Evolutionary conservation across 1,139 yeast species (phyloP).

Genomic region (Suhomyces anneliseae): DNA sequence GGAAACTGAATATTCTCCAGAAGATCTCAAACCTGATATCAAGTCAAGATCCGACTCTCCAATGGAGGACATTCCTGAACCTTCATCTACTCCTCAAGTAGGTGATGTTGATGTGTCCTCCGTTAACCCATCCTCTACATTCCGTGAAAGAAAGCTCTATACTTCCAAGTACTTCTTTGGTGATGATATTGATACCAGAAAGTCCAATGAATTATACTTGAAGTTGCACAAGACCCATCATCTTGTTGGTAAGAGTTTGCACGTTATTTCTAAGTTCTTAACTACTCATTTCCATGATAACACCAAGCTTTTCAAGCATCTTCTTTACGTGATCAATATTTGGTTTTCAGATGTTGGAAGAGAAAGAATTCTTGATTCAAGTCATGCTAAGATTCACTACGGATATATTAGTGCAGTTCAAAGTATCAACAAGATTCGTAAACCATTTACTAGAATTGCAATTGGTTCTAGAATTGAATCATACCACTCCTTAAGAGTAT

Average conservation of each 20-base stretch:
- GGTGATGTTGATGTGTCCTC: conserved; percentile 46
- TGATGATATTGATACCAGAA: conserved; percentile 47
- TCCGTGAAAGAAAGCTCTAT: conserved; percentile 60
- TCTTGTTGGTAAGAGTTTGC: conserved; percentile 67
- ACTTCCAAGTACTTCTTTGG: conserved; percentile 59
- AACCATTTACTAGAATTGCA: conserved; percentile 78
- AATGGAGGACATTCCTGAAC: conserved; percentile 5
- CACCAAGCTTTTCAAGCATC: conserved; percentile 64
- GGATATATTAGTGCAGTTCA: conserved; percentile 39
- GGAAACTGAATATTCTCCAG: not conserved
- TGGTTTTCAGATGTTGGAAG: conserved; percentile 87
- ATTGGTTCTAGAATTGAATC: conserved; percentile 75
- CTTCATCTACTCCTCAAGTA: conserved; percentile 33
- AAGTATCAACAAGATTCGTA: conserved; percentile 49
- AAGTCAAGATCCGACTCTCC: conserved; percentile 2
- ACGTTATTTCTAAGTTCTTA: conserved; percentile 55
- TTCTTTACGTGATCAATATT: conserved; percentile 66
- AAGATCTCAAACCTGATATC: not conserved
- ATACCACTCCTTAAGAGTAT: conserved; percentile 74
- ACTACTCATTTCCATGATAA: conserved; percentile 59
- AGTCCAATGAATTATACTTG: conserved; percentile 52
- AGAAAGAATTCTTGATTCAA: conserved; percentile 63
- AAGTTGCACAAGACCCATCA: conserved; percentile 64
- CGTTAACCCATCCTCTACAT: conserved; percentile 51
- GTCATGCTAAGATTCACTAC: conserved; percentile 43